A percentile compares a stretch with the other conserved stretches of the same genome.
These are phyloP conservation scores for Cokeromyces recurvatus DNA, from an alignment of 371 early-diverging fungal genomes.

Conservation along the genomic window DNA sequence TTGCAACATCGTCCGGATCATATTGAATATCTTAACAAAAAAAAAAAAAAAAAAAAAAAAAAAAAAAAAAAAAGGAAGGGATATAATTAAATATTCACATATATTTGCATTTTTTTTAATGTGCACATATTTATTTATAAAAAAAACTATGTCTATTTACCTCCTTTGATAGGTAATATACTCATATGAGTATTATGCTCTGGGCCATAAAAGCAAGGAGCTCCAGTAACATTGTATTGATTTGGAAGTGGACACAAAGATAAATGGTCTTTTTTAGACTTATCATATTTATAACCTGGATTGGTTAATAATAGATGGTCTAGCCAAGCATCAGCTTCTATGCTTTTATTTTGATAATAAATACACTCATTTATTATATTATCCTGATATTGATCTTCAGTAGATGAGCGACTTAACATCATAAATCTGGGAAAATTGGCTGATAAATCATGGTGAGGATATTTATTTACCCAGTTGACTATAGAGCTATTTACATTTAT, in stretches of 20 bases:
- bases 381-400: slow-evolving; percentile 14
- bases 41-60: neutral
- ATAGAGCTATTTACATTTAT: slow-evolving; percentile 4
- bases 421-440: slow-evolving; percentile 42
- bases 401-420: slow-evolving; percentile 18
- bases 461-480: slow-evolving; percentile 22
- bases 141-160: too few relatives aligned
- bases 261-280: slow-evolving; percentile 3
- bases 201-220: slow-evolving; percentile 30
- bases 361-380: slow-evolving; percentile 27
- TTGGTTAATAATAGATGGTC: slow-evolving; percentile 24
- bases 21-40: slow-evolving; percentile 28
- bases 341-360: slow-evolving; percentile 15
- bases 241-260: slow-evolving; percentile 35
- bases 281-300: slow-evolving; percentile 24
- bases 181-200: slow-evolving; percentile 4
- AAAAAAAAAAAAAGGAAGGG: neutral
- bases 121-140: too few relatives aligned
- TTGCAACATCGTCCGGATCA: slow-evolving; percentile 12
- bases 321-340: slow-evolving; percentile 35
- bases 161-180: slow-evolving; percentile 21
- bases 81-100: too few relatives aligned
- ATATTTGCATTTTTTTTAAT: too few relatives aligned
- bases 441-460: slow-evolving; percentile 40
- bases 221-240: slow-evolving; percentile 25